These are phyloP conservation scores for Hypoxylon intermedium DNA, from an alignment of 495 filamentous ascomycete species.

Conservation along the genomic window DNA sequence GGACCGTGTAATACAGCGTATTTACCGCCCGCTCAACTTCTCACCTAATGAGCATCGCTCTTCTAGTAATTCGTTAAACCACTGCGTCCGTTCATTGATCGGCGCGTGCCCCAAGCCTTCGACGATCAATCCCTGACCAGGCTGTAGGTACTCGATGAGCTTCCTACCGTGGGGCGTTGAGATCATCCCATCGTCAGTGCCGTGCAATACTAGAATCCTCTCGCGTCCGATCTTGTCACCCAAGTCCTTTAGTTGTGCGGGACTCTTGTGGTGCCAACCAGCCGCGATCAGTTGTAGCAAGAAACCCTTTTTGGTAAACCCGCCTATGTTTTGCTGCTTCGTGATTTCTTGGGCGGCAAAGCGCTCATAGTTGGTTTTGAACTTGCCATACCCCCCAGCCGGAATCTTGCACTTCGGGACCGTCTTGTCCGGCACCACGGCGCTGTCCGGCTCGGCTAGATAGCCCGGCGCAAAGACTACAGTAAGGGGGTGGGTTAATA, in stretches of 20 bases:
- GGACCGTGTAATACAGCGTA: not conserved
- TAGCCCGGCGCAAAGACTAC: conserved; percentile 67
- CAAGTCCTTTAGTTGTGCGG: conserved; percentile 66
- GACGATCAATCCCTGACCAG: conserved; percentile 58
- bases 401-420: conserved; percentile 36
- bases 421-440: conserved; percentile 46
- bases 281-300: conserved; percentile 79
- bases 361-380: conserved; percentile 77
- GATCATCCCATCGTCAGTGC: conserved; percentile 77
- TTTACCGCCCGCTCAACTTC: conserved; percentile 41
- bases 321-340: conserved; percentile 63
- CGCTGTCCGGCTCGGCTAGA: conserved; percentile 67
- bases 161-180: conserved; percentile 67
- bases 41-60: conserved; percentile 53
- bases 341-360: conserved; percentile 77
- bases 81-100: conserved; percentile 65
- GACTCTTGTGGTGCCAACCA: conserved; percentile 76
- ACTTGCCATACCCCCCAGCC: conserved; percentile 52
- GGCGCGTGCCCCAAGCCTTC: conserved; percentile 76
- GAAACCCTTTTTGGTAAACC: conserved; percentile 71
- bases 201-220: conserved; percentile 77
- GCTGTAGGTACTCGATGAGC: conserved; percentile 61
- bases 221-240: conserved; percentile 71
- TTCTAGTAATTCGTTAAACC: conserved; percentile 66
- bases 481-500: conserved; percentile 24